Base-by-base conservation (phyloP, 306 rosid genomes). In the Echinosophora koreensis region DNA sequence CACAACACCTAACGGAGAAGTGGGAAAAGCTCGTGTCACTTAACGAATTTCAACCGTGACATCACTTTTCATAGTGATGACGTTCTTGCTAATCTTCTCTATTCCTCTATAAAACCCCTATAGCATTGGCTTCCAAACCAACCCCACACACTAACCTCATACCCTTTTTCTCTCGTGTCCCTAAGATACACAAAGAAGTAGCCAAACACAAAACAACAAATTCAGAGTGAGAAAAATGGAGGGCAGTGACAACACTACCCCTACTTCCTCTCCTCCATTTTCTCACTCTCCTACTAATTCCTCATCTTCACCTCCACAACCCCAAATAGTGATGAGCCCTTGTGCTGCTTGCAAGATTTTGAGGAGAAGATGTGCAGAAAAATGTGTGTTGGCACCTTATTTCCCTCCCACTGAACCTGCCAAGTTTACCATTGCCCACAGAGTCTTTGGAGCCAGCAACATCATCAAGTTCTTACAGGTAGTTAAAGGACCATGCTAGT, bases 391-490 rank as follows among this genome's bases (percentile, higher is more conserved):
- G 81, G 98, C 98, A 3, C 98, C 98, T 10, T 94, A 94, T 58
- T 94, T 94, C 66, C 98, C 98, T 67, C 98, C 98, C 32, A 87
- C 98, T 4, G 90, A 94, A 8, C 97, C 98, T 3, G 79, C 90
- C 82, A 92, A 94, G 88, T 94, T 94, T 42, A 89, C 98, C 85
- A 94, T 77, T 35, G 98, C 96, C 5, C 98, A 94, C 44, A 74
- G 97, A 3, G 98, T 94, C 51, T 94, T 92, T 46, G 98, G 98
- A 9, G 97, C 98, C 1, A 94, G 98, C 81, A 94, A 94, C 77
- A 92, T 94, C 89, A 94, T 92, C 88, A 94, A 94, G 85, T 86
- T 90, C 85, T 83, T 94, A 76, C 98, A 94, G 98, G 98, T 94
- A 68, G 3, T n/a, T 0, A 37, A 10, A 28, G 62, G 35, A 56